Percentiles rank a stretch among this genome's conserved stretches.
These are phyloP conservation scores for Basipetospora sp. DNA, from an alignment of 2,329 filamentous ascomycete genomes.

Conservation along the genomic window DNA sequence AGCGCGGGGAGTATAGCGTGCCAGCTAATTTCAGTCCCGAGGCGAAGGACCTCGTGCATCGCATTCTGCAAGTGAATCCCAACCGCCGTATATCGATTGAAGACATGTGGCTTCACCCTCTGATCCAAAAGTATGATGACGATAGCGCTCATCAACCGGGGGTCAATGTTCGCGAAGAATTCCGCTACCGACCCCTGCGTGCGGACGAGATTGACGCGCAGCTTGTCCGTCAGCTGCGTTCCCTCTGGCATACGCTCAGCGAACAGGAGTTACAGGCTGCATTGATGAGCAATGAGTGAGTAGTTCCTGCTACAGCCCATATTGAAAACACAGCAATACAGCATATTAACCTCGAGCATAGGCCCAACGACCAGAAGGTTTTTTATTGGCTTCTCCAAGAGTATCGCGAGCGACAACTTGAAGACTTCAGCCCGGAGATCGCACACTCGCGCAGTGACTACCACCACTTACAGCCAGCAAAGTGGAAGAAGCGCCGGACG, in stretches of 20 bases:
- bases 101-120: slow-evolving; percentile 72
- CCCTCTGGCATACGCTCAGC: slow-evolving; percentile 76
- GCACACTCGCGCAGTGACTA: slow-evolving; percentile 84
- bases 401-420: slow-evolving; percentile 70
- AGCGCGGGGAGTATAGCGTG: slow-evolving; percentile 46
- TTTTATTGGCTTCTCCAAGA: slow-evolving; percentile 77
- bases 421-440: slow-evolving; percentile 70
- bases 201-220: slow-evolving; percentile 62
- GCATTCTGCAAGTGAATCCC: slow-evolving; percentile 68
- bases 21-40: slow-evolving; percentile 49
- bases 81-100: slow-evolving; percentile 63
- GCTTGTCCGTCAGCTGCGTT: slow-evolving; percentile 70
- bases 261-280: slow-evolving; percentile 57
- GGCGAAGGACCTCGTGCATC: slow-evolving; percentile 61
- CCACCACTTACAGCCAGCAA: slow-evolving; percentile 54
- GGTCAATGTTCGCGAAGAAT: no score
- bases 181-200: slow-evolving; percentile 23
- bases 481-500: slow-evolving; percentile 45
- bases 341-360: slow-evolving; percentile 22
- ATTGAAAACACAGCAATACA: background rate
- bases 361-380: slow-evolving; percentile 76
- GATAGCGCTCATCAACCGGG: no score
- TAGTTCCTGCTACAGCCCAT: slow-evolving; percentile 9
- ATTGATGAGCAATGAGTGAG: slow-evolving; percentile 51
- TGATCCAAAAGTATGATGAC: slow-evolving; percentile 72